Percentiles rank a stretch among this genome's conserved stretches.
phyloP scores from a whole-genome alignment of 257 asterid species.

The Plectranthus barbatus region DNA sequence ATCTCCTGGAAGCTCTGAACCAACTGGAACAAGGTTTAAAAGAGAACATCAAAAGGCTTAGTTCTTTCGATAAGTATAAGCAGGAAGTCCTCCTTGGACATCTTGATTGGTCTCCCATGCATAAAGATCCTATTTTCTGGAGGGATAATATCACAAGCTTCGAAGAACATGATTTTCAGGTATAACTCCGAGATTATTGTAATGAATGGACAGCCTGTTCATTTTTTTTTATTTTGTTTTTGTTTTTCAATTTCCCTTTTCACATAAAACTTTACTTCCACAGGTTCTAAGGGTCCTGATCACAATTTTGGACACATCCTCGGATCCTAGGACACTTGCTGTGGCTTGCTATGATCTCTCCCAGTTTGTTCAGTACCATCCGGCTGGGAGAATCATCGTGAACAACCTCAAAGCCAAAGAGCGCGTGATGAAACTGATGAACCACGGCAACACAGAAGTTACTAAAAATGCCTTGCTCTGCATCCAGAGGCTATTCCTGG shows the following conservation, averaged over 20 bases:
- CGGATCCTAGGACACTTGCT: constrained; percentile 75
- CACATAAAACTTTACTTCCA: neutral
- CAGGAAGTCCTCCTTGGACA: constrained; percentile 87
- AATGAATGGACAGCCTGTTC: neutral
- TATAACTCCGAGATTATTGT: constrained; percentile 10
- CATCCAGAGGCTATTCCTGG: constrained; percentile 94
- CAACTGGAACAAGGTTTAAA: constrained; percentile 72
- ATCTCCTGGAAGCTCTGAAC: constrained; percentile 66
- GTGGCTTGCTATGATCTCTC: constrained; percentile 93
- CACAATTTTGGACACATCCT: constrained; percentile 64
- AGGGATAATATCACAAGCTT: constrained; percentile 56
- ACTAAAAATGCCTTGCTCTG: constrained; percentile 38
- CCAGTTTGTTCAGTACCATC: constrained; percentile 81
- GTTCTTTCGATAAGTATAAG: constrained; percentile 79
- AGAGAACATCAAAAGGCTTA: constrained; percentile 63
- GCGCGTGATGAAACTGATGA: constrained; percentile 87
- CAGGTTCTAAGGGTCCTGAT: constrained; percentile 86
- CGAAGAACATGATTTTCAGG: constrained; percentile 90
- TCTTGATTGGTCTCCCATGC: constrained; percentile 94
- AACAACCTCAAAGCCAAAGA: constrained; percentile 90
- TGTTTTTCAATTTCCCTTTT: neutral
- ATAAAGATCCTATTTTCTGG: constrained; percentile 85
- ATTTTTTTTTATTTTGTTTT: no score
- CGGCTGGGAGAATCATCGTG: constrained; percentile 85
- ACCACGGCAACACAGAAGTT: constrained; percentile 59